Evolutionary conservation across 495 filamentous ascomycete species (phyloP).

Genomic region (Podospora appendiculata): DNA sequence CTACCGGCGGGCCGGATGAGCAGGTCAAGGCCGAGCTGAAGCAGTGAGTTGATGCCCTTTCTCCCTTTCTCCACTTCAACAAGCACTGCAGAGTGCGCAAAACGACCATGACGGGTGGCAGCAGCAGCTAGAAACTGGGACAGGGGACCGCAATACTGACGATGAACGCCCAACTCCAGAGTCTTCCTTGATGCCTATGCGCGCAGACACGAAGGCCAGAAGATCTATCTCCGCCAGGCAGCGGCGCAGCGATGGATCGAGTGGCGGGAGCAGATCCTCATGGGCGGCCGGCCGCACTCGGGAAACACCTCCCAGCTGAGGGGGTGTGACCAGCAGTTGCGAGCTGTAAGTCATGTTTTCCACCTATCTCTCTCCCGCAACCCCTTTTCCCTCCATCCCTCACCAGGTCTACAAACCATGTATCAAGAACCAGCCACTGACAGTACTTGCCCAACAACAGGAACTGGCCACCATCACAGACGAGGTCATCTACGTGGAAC

Average conservation of each 20-base stretch:
- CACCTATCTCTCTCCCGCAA: not conserved
- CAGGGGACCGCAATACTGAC: no score
- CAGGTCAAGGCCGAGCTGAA: conserved; percentile 66
- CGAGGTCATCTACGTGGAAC: conserved; percentile 55
- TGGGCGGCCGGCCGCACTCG: conserved; percentile 53
- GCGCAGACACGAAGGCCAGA: conserved; percentile 77
- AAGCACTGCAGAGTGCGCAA: not conserved
- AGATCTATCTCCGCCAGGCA: conserved; percentile 71
- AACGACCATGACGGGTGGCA: no score
- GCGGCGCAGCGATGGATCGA: conserved; percentile 77
- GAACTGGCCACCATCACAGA: conserved; percentile 64
- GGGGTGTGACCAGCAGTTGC: conserved; percentile 49
- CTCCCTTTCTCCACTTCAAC: not conserved
- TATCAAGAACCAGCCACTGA: not conserved
- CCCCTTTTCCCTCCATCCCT: not conserved
- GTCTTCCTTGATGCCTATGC: conserved; percentile 71
- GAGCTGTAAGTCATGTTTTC: conserved; percentile 41
- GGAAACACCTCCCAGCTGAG: conserved; percentile 53
- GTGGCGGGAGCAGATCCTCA: conserved; percentile 57
- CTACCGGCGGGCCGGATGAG: conserved; percentile 54
- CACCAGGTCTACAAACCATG: not conserved
- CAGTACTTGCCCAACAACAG: conserved; percentile 24
- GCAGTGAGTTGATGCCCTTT: conserved; percentile 46
- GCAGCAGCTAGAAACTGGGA: no score
- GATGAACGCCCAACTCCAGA: conserved; percentile 28